Evolutionary conservation across 2,329 filamentous ascomycete species (phyloP), one percentile per base, ranked within the genome.

Genomic region (Apiospora aurea): DNA sequence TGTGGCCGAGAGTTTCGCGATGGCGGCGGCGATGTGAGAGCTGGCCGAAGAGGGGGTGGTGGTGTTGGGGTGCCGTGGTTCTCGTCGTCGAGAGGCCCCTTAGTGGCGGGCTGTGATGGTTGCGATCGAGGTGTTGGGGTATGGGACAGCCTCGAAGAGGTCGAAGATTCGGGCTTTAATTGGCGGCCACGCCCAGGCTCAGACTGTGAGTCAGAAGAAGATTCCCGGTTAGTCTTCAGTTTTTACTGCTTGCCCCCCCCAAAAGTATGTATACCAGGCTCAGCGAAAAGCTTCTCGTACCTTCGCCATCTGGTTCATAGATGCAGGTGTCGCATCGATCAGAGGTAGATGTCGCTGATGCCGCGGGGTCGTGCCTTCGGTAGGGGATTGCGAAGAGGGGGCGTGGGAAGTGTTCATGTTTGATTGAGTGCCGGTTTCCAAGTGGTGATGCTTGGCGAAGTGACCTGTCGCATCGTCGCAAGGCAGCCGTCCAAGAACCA

Each of bases 381-480:
- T 1, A 0, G 34, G 21, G 29, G 34, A n/a, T 21, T 41, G 10
- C 21, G 57, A 64, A 41, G 34, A 41, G 34, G 34, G 57, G 57
- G 21, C 5, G 8, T 14, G 3, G 34, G 57, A 18, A 24, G 21
- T 4, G 11, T 64, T 41, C 57, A 64, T 64, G 57, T 64, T 21
- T 64, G 57, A 21, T 61, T 38, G 21, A 11, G 53, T 38, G 53
- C 53, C 10, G 34, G 7, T 61, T 38, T 34, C 53, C 29, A 29
- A 64, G 57, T 64, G 57, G 5, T 34, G 34, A n/a, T 21, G 57
- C 29, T 41, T 10, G 34, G 29, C 34, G 34, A 64, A 41, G 18
- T 64, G 29, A 41, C 57, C 57, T 64, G 57, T 41, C 21, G 57
- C 34, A 64, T 64, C 57, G 57, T 64, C 18, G 29, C 57, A 64